Percentiles rank a stretch among this genome's conserved stretches.
Conservation (phyloP, 257 asterid species). For the Solanum dulcamara region DNA sequence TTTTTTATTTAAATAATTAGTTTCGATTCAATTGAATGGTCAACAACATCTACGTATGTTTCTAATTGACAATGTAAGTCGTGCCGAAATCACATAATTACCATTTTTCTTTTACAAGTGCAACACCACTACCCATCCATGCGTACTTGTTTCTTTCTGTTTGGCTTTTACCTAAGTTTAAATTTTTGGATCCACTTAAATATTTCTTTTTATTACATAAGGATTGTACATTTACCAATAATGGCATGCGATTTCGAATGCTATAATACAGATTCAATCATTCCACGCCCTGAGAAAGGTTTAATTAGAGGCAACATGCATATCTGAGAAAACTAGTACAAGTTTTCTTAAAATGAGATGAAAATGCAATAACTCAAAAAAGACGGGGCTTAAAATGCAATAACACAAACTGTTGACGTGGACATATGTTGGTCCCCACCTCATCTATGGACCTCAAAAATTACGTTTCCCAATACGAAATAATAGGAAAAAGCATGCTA, state of each 20-base stretch:
- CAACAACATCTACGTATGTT: no score
- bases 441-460: constrained; percentile 4
- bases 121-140: background rate
- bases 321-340: background rate
- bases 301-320: background rate
- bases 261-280: background rate
- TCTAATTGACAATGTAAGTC: background rate
- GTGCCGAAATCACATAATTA: background rate
- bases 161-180: background rate
- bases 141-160: background rate
- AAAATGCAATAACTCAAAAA: background rate
- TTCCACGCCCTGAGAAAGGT: background rate
- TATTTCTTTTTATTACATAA: background rate
- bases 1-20: no score
- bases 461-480: constrained; percentile 14
- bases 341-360: no score
- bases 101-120: background rate
- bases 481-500: constrained; percentile 18
- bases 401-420: background rate
- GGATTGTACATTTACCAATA: background rate
- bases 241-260: background rate
- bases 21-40: no score
- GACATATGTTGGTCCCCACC: constrained; percentile 21
- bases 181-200: background rate
- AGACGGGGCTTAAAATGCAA: background rate